phyloP scores from a whole-genome alignment of 73 alveolate species.

The Paramecium bursaria region DNA sequence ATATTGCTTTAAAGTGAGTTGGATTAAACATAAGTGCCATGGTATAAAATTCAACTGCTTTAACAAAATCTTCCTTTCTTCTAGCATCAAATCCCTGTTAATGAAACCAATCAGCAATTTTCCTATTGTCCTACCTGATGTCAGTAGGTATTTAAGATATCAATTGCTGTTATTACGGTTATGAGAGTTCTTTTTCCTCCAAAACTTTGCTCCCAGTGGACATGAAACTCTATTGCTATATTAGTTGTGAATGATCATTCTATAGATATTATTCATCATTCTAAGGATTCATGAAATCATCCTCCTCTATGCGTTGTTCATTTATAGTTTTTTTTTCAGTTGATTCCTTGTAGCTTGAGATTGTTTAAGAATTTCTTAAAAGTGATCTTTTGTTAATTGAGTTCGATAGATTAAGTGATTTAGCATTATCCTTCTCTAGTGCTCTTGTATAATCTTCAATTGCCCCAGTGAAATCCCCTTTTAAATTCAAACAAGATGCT shows the following conservation, averaged over 20 bases:
- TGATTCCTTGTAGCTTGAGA: constrained; percentile 12
- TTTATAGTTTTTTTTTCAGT: neutral
- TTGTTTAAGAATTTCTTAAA: neutral
- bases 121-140: constrained; percentile 44
- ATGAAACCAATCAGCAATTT: constrained; percentile 80
- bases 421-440: constrained; percentile 87
- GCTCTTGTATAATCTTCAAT: constrained; percentile 97
- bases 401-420: constrained; percentile 43
- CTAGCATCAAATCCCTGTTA: constrained; percentile 83
- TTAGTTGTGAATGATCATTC: constrained; percentile 38
- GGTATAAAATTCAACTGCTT: constrained; percentile 80
- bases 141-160: constrained; percentile 43
- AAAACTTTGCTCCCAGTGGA: neutral
- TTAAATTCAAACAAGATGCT: constrained; percentile 97
- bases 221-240: constrained; percentile 26
- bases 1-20: constrained; percentile 83
- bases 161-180: neutral
- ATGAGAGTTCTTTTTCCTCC: constrained; percentile 29
- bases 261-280: constrained; percentile 37
- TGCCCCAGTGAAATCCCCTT: constrained; percentile 93
- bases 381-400: constrained; percentile 41
- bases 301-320: constrained; percentile 32
- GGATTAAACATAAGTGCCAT: constrained; percentile 83
- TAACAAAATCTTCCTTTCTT: constrained; percentile 78
- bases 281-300: constrained; percentile 45